A percentile compares a stretch with the other conserved stretches of the same genome.
These are phyloP conservation scores for Micractinium conductrix DNA, from an alignment of 139 green algal genomes.

Conservation along the genomic window DNA sequence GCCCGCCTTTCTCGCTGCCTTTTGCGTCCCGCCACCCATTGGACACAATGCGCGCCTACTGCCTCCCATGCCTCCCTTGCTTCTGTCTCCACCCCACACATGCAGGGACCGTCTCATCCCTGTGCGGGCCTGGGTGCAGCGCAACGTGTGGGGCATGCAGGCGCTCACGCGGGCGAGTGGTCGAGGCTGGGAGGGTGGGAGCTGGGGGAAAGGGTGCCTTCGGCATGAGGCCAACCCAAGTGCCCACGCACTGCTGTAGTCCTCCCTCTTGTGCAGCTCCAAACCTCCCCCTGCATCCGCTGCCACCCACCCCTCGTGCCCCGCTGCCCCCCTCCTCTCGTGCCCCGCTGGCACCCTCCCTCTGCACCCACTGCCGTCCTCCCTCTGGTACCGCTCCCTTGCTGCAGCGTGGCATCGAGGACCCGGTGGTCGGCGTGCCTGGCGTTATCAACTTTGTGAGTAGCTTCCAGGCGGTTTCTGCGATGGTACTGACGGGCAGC, in stretches of 20 bases:
- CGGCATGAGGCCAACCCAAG: too few relatives aligned
- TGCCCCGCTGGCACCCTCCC: not conserved
- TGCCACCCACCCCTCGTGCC: not conserved
- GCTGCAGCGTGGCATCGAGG: conserved; percentile 33
- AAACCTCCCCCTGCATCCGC: not conserved
- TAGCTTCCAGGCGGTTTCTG: too few relatives aligned
- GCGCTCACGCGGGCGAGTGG: not conserved
- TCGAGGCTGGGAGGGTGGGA: not conserved
- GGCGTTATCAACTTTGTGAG: conserved; percentile 78
- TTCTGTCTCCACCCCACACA: too few relatives aligned
- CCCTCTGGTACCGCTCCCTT: not conserved
- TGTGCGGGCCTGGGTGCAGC: conserved; percentile 38
- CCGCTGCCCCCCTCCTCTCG: not conserved
- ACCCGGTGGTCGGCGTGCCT: conserved; percentile 38
- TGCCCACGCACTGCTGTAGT: too few relatives aligned
- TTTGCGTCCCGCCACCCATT: too few relatives aligned
- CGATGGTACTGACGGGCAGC: too few relatives aligned
- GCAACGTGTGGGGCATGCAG: not conserved
- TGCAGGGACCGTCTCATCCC: conserved; percentile 70
- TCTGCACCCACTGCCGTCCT: not conserved
- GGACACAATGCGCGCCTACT: too few relatives aligned
- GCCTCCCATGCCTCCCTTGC: not conserved
- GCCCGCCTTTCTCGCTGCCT: too few relatives aligned
- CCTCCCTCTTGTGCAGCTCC: not conserved
- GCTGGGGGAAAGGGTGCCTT: not conserved